Base-by-base conservation (phyloP, 805 yeast species). In the Phaffomyces thermotolerans region DNA sequence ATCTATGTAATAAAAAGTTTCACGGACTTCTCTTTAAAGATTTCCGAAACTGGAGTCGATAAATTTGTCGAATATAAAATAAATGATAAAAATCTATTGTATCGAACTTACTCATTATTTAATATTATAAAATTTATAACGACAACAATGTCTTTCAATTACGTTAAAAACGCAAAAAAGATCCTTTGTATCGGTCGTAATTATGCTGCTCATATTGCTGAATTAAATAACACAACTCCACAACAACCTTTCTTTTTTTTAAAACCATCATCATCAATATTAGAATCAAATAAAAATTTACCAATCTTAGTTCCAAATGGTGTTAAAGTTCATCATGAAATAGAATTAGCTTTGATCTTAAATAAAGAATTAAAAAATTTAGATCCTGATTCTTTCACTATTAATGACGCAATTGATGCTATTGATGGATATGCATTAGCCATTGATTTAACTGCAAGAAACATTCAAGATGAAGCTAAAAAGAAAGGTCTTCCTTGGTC, bases 401-500 rank as follows among this genome's bases (percentile, higher is more conserved):
- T 76, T 8, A 58, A 74, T 38, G 86, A 87, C 41, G 95, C 95
- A 2, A 57, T 83, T 40, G 85, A 84, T 41, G 71, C 87, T 13
- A 85, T 93, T 52, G 84, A 75, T 5, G 97, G 97, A 12, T 88
- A 90, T 57, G 85, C 95, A 1, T 69, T 93, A 49, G 90, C 97
- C 0, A 76, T 93, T 39, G 99, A 93, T 62, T 72, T 93, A 75
- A 93, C 99, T 8, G 98, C 96, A 0, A 77, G 99, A 62, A 88
- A 90, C 57, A 95, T 93, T 27, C 99, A 93, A 66, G 90, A 84
- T 57, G 96, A 81, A 56, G 96, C 96, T 32, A 93, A 93, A 66
- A 75, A 74, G 66, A 88, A 87, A 63, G 98, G 98, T 1, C 71
- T 91, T 42, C 99, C 99, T 5, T 93, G 99, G 99, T 67, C 91